Evolutionary conservation across 495 filamentous ascomycete genomes (phyloP), one percentile per base, ranked within the genome.

Genomic region (Penicillium samsonianum): DNA sequence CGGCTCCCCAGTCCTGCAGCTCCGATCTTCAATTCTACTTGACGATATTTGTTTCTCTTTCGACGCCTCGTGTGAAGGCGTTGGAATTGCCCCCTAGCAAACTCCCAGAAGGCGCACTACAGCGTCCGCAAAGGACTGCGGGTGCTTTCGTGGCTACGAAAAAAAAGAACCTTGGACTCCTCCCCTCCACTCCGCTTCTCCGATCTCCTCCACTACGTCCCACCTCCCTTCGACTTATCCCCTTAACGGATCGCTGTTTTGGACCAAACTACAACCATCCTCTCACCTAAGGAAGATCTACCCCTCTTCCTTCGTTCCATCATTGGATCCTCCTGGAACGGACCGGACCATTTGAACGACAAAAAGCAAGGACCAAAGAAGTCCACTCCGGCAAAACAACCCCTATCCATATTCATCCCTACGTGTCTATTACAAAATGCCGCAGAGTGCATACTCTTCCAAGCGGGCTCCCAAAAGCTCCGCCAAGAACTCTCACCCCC

Each of bases 1-100:
- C 83, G 68, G 84, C 84, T 87, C 86, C 87, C 84, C 90, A 92
- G 90, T 84, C 81, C 80, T 75, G 75, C 81, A 84, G 81, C 82
- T 88, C 89, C 90, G 89, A 85, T 67, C 61, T 60, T 65, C 81
- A 83, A 86, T 79, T 82, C 78, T 75, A 81, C 82, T 88, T 87
- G 88, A 93, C 88, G 85, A 89, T 89, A 87, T 84, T 68, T 73
- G 64, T 84, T 75, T 63, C 79, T 81, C 78, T 80, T 81, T 80
- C 76, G 78, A 81, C 75, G 74, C 70, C 64, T 75, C 75, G 67
- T 68, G 58, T 60, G 28, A 58, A 67, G 45, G 73, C 68, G 69
- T 75, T 65, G 74, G 70, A 79, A 79, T 80, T 76, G 77, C 74
- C 67, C 74, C 73, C 65, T 51, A 70, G 60, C 72, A 73, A 70